A percentile compares a stretch with the other conserved stretches of the same genome.
Evolutionary conservation across 202 grass and related monocot species (phyloP).

Genomic region (Setaria italica): DNA sequence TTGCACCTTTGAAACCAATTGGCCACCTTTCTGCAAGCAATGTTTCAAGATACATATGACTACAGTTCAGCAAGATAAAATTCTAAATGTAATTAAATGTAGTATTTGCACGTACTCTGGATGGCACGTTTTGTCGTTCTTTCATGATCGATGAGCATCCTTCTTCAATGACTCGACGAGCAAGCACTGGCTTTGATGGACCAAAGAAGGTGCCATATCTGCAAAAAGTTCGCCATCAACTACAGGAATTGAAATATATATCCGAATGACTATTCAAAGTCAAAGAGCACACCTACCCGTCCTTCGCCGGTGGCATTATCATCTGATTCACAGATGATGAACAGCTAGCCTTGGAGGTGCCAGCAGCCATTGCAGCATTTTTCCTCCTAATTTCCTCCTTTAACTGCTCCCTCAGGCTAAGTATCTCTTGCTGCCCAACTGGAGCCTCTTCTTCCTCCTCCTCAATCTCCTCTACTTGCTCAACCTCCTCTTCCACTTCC

Average conservation of each 20-base stretch:
- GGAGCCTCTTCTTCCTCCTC: constrained; percentile 47
- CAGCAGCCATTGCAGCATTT: constrained; percentile 27
- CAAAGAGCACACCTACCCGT: constrained; percentile 35
- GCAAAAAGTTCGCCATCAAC: not conserved
- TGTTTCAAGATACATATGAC: not conserved
- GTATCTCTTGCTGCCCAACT: constrained; percentile 53
- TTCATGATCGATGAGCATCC: constrained; percentile 55
- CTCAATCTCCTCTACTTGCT: not conserved
- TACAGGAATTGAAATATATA: not conserved
- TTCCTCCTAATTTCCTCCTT: constrained; percentile 60
- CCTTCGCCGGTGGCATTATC: not conserved
- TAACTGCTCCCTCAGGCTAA: constrained; percentile 61
- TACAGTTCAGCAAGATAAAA: not conserved
- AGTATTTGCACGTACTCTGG: constrained; percentile 31
- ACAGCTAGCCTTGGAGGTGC: constrained; percentile 1
- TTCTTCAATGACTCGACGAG: constrained; percentile 81
- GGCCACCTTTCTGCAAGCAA: constrained; percentile 51
- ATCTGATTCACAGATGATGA: constrained; percentile 32
- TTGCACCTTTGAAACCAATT: constrained; percentile 43
- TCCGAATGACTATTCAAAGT: not conserved
- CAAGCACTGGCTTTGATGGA: constrained; percentile 67
- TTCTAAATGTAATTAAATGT: not conserved
- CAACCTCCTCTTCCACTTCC: constrained; percentile 14
- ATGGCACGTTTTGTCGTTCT: constrained; percentile 29
- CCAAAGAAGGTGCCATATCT: constrained; percentile 94